These are phyloP conservation scores for Gaeumannomyces tritici DNA, from an alignment of 2,329 filamentous ascomycete genomes.

Conservation along the genomic window DNA sequence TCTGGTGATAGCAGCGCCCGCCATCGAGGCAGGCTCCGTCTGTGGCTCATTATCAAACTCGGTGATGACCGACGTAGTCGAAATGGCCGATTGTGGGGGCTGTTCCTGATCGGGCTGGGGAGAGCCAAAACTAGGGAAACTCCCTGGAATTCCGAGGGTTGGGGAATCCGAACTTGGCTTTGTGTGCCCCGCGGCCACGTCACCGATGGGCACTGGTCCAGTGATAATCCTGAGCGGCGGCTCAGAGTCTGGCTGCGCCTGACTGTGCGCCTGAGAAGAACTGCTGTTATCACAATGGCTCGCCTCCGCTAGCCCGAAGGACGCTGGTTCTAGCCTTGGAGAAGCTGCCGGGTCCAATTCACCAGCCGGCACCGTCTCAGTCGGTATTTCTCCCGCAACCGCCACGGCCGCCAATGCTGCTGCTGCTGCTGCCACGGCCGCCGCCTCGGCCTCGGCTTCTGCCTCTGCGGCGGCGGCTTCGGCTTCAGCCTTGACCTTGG, in stretches of 20 bases:
- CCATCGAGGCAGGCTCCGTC: constrained; percentile 33
- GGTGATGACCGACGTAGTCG: constrained; percentile 50
- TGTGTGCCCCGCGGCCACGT: neutral
- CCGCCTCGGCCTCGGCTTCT: constrained; percentile 29
- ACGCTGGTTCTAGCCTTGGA: neutral
- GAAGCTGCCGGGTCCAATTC: neutral
- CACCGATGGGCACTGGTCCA: neutral
- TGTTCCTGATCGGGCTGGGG: constrained; percentile 30
- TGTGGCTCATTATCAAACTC: constrained; percentile 69
- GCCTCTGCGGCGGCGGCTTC: constrained; percentile 19
- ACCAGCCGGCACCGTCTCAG: neutral
- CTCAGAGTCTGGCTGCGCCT: neutral
- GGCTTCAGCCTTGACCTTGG: constrained; percentile 31
- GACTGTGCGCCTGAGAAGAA: neutral
- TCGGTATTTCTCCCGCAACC: neutral
- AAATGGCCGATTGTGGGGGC: constrained; percentile 48
- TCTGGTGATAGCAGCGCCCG: neutral
- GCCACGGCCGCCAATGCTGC: constrained; percentile 7
- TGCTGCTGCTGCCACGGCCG: constrained; percentile 14
- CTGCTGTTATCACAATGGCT: neutral
- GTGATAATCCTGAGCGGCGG: neutral
- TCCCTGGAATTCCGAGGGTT: constrained; percentile 56
- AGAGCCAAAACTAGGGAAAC: constrained; percentile 37
- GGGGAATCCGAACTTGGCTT: constrained; percentile 44
- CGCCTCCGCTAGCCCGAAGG: neutral